phyloP scores from a whole-genome alignment of 108 stramenopile species.

The Aurantiochytrium sp. region DNA sequence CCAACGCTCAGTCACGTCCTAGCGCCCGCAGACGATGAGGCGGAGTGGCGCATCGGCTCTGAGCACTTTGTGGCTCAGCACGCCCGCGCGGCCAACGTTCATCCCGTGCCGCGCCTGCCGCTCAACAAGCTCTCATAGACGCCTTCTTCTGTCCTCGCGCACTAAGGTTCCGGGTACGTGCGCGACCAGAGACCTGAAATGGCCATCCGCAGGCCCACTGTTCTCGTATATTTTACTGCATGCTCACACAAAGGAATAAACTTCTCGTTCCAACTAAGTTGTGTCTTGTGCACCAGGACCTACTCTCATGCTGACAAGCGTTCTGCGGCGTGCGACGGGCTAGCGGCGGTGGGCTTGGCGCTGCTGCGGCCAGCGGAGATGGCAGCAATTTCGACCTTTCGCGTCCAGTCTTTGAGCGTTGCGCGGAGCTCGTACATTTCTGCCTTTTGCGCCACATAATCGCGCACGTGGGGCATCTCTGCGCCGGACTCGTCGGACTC shows the following conservation, averaged over 20 bases:
- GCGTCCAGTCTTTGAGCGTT: slow-evolving; percentile 49
- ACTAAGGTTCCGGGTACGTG: too few relatives aligned
- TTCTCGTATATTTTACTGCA: too few relatives aligned
- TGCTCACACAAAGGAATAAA: too few relatives aligned
- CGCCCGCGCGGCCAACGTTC: not conserved
- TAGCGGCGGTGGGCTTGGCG: not conserved
- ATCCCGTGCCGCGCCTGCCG: not conserved
- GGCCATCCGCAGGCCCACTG: too few relatives aligned
- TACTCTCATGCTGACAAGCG: too few relatives aligned
- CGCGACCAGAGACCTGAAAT: too few relatives aligned
- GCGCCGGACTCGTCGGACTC: slow-evolving; percentile 35
- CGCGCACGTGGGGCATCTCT: slow-evolving; percentile 58
- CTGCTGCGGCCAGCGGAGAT: slow-evolving; percentile 38
- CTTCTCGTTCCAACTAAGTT: too few relatives aligned
- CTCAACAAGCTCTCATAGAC: not conserved
- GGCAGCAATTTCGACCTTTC: slow-evolving; percentile 65
- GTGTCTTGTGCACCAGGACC: too few relatives aligned
- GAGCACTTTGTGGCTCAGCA: not conserved
- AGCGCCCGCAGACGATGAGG: not conserved
- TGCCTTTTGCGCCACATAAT: slow-evolving; percentile 58
- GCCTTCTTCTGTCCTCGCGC: too few relatives aligned
- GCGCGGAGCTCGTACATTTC: slow-evolving; percentile 45
- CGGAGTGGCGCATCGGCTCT: not conserved
- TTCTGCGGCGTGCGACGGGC: too few relatives aligned
- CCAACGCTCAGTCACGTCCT: not conserved